These are phyloP conservation scores for Boeremia lycopersici DNA, from an alignment of 2,329 filamentous ascomycete genomes.

Conservation along the genomic window DNA sequence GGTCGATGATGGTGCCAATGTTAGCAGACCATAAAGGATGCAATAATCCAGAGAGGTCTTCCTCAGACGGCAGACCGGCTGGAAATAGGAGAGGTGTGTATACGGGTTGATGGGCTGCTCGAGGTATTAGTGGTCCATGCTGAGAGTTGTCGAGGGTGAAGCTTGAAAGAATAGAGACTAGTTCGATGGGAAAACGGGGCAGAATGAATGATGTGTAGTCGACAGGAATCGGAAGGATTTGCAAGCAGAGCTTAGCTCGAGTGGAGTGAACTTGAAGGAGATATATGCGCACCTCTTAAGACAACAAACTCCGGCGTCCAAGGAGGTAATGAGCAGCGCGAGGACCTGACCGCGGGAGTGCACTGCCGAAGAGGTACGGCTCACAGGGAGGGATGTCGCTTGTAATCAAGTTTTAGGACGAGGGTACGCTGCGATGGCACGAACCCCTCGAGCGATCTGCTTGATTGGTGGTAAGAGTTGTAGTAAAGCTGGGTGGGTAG, in stretches of 20 bases:
- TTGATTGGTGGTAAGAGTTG: not conserved
- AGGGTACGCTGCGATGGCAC: constrained; percentile 29
- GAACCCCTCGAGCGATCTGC: constrained; percentile 12
- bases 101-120: constrained; percentile 21
- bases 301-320: constrained; percentile 29
- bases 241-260: constrained; percentile 25
- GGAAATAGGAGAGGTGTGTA: constrained; percentile 17
- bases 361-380: constrained; percentile 27
- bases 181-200: constrained; percentile 3
- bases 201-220: not conserved
- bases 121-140: constrained; percentile 34
- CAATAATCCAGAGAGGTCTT: constrained; percentile 31
- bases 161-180: constrained; percentile 21
- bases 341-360: constrained; percentile 29
- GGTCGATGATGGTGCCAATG: constrained; percentile 15
- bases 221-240: constrained; percentile 16
- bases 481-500: not conserved
- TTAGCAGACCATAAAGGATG: constrained; percentile 35
- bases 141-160: constrained; percentile 25
- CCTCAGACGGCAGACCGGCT: constrained; percentile 33
- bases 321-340: constrained; percentile 34
- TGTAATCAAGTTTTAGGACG: constrained; percentile 33
- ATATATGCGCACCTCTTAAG: constrained; percentile 43
- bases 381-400: constrained; percentile 30
- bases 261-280: constrained; percentile 30